Conservation (phyloP, 2,329 filamentous ascomycete genomes). For the Chrysosporium queenslandicum region DNA sequence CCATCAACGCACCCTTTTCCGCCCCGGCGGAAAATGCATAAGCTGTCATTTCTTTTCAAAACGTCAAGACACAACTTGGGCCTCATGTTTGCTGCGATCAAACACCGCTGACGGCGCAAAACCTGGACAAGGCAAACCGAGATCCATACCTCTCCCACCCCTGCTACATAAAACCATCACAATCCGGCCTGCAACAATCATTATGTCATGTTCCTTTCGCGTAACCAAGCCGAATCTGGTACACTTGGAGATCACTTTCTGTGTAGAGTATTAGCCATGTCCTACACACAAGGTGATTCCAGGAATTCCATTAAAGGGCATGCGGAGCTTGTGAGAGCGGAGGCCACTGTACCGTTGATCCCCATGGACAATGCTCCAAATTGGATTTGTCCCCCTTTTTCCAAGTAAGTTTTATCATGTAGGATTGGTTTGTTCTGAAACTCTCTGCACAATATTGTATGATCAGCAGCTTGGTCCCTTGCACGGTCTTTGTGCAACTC, state of each 20-base stretch:
- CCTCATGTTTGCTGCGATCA: slow-evolving; percentile 5
- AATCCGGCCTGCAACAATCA: slow-evolving; percentile 2
- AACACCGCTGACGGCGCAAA: background rate
- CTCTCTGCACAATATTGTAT: background rate
- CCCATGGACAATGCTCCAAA: background rate
- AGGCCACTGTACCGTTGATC: background rate
- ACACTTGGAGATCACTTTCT: background rate
- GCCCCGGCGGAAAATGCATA: background rate
- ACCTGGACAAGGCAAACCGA: background rate
- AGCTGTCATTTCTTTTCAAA: background rate
- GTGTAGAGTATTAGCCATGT: background rate
- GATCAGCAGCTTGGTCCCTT: background rate
- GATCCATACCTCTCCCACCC: background rate
- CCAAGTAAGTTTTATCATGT: background rate
- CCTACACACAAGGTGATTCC: background rate
- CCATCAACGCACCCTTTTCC: no score
- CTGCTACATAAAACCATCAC: slow-evolving; percentile 2
- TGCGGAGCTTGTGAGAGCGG: slow-evolving; percentile 1
- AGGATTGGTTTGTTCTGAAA: background rate
- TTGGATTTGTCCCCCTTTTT: background rate
- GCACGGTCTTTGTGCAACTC: background rate
- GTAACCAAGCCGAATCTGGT: slow-evolving; percentile 2
- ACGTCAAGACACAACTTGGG: background rate
- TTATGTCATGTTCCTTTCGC: slow-evolving; percentile 6
- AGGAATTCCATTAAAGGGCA: background rate